phyloP scores from a whole-genome alignment of 2,329 filamentous ascomycete genomes.

The Aciculosporium take region DNA sequence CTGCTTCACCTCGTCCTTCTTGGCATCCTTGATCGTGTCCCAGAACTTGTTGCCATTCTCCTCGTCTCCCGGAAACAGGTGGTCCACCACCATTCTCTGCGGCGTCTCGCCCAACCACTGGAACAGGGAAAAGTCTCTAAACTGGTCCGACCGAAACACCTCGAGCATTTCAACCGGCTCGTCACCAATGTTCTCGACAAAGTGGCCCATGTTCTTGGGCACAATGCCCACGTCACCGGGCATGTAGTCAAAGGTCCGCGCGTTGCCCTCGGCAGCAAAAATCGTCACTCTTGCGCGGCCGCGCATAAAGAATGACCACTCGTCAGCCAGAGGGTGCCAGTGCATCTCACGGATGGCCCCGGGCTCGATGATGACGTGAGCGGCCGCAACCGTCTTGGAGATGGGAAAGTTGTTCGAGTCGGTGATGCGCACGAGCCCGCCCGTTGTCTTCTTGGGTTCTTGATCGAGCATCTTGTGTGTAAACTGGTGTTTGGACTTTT shows the following conservation, averaged over 20 bases:
- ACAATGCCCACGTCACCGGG: conserved; percentile 67
- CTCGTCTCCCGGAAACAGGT: conserved; percentile 47
- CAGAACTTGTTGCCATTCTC: conserved; percentile 49
- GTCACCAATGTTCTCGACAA: conserved; percentile 69
- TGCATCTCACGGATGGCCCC: conserved; percentile 67
- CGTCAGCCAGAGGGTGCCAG: conserved; percentile 68
- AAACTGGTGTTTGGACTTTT: conserved; percentile 54
- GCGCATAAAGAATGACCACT: conserved; percentile 67
- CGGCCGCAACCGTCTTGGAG: conserved; percentile 58
- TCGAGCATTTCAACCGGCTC: conserved; percentile 64
- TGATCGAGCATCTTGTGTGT: conserved; percentile 60
- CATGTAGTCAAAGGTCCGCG: conserved; percentile 62
- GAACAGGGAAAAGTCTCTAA: conserved; percentile 59
- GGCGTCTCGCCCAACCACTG: conserved; percentile 66
- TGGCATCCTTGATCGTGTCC: conserved; percentile 44
- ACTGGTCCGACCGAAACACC: conserved; percentile 57
- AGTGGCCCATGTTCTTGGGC: conserved; percentile 64
- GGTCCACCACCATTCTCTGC: conserved; percentile 48
- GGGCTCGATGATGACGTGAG: conserved; percentile 55
- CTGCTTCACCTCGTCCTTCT: conserved; percentile 38
- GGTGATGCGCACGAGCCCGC: conserved; percentile 58
- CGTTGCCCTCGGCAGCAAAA: conserved; percentile 54
- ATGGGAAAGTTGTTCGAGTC: conserved; percentile 66
- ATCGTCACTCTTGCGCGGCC: conserved; percentile 61
- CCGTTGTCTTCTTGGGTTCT: conserved; percentile 48